Base-by-base conservation (phyloP, 2,329 filamentous ascomycete genomes). In the Pyricularia sp. region DNA sequence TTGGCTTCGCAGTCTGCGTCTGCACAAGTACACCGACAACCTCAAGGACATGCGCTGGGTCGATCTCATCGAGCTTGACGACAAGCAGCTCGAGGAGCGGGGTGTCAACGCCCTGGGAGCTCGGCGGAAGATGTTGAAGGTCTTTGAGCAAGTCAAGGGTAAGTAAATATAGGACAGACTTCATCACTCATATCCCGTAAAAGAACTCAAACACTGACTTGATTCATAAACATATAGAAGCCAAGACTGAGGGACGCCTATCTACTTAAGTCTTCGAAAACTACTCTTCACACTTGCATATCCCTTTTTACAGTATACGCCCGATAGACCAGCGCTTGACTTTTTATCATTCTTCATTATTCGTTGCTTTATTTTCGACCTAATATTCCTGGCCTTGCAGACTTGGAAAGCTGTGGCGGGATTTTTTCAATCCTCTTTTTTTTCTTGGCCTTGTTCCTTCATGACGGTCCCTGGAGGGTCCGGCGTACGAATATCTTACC, bases 1-100 rank as follows among this genome's bases (percentile, higher is more conserved):
- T 78, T 99, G 95, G 95, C 86, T 99, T 75, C 89, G 95, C 77
- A 97, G 93, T 78, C 85, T 98, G 77, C 89, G 95, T 70, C 85
- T 99, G 75, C 95, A 99, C 85, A 99, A 99, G 83, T 99, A 99
- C 81, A 99, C 95, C 11, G 95, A 99, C 74, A 96, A 98, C 74
- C 82, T 99, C 72, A 99, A 98, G 81, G 94, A 98, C 76, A 88
- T 98, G 84, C 93, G 95, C 76, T 99, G 95, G 95, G 92, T 90
- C 31, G 95, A 99, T 68, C 81, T 99, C 74, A 84, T 99, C 70
- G 92, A 95, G 79, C 83, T 99, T 73, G 93, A 97, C 75, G 95
- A 99, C 74, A 94, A 94, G 77, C 94, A 92, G 66, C 83, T 99
- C 72, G 94, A 98, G 81, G 92, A 93, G 30, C 90, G 93, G 68